These are phyloP conservation scores for Ogataea paradorogensis DNA, from an alignment of 805 yeast species.

Conservation along the genomic window DNA sequence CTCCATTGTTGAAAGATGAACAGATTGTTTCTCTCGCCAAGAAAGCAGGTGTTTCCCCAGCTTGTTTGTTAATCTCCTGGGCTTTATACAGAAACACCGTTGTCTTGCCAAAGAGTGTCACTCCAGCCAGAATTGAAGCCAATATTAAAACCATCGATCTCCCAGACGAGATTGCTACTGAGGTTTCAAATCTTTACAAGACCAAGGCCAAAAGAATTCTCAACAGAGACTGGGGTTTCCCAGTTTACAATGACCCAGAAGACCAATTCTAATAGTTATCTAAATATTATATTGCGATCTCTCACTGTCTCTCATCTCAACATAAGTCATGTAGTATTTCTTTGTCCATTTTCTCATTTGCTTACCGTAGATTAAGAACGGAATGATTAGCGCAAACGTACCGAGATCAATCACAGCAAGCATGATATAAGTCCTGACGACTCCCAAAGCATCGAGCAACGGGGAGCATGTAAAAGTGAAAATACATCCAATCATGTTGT, in stretches of 20 bases:
- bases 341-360: constrained; percentile 52
- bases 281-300: constrained; percentile 1
- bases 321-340: constrained; percentile 49
- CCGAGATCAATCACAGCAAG: constrained; percentile 58
- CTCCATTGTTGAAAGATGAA: constrained; percentile 49
- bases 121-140: constrained; percentile 40
- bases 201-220: constrained; percentile 16
- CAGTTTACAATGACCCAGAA: constrained; percentile 23
- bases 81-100: constrained; percentile 53
- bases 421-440: constrained; percentile 56
- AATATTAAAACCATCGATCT: constrained; percentile 38
- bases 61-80: constrained; percentile 58
- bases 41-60: constrained; percentile 42
- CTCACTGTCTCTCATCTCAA: constrained; percentile 50
- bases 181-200: constrained; percentile 8
- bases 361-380: constrained; percentile 33
- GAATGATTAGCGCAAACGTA: constrained; percentile 50
- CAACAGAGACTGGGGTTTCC: constrained; percentile 21
- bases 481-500: constrained; percentile 61
- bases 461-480: constrained; percentile 64
- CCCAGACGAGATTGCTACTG: constrained; percentile 34
- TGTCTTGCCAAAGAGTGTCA: constrained; percentile 50
- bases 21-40: constrained; percentile 43
- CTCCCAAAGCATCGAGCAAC: constrained; percentile 57
- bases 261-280: constrained; percentile 1